Conservation (phyloP, 2,329 filamentous ascomycete genomes). For the Diplodia sapinea region DNA sequence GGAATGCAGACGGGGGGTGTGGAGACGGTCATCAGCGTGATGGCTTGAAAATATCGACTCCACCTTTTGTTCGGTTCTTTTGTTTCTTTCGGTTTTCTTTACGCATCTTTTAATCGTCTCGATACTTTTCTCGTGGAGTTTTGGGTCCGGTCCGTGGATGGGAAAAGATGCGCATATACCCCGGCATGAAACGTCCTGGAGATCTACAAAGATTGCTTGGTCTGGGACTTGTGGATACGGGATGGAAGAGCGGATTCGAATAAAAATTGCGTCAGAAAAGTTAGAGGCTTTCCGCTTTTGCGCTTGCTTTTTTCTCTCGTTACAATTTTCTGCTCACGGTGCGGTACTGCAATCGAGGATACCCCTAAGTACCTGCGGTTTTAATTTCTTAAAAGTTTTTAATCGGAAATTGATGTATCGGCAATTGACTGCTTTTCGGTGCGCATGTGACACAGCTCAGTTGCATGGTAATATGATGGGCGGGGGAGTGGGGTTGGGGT, state of each 20-base stretch:
- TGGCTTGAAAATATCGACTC: not conserved
- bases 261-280: not conserved
- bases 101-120: not conserved
- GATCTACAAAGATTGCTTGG: not conserved
- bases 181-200: not conserved
- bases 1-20: not conserved
- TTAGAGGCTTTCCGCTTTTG: not conserved
- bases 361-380: slow-evolving; percentile 2
- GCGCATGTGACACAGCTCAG: not conserved
- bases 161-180: not conserved
- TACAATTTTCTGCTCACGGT: not conserved
- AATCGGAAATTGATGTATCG: not conserved
- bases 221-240: not conserved
- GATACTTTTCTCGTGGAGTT: not conserved
- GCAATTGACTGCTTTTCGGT: not conserved
- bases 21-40: slow-evolving; percentile 7
- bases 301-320: not conserved
- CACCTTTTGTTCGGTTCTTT: too few species aligned
- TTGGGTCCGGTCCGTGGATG: not conserved
- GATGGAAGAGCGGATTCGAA: not conserved
- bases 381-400: not conserved
- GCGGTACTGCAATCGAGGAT: not conserved
- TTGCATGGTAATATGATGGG: too few species aligned
- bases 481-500: too few species aligned
- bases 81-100: not conserved